Conservation (phyloP, 257 asterid genomes). For the Solanum gandarillasii region DNA sequence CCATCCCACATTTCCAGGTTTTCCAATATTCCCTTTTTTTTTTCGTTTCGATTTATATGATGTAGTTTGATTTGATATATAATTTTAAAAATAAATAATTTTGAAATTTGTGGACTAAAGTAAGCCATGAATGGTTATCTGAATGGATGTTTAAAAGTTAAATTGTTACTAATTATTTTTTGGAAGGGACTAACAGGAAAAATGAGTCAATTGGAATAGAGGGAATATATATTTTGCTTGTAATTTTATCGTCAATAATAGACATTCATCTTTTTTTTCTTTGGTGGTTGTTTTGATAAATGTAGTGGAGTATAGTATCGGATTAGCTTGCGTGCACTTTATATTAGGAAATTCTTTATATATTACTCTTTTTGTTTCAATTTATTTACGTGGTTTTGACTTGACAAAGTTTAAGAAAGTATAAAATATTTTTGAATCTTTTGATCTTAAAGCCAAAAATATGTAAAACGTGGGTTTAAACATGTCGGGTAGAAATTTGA, state of each 20-base stretch:
- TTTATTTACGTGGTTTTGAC: background rate
- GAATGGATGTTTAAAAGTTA: too few relatives aligned
- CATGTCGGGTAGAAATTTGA: background rate
- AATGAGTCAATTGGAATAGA: background rate
- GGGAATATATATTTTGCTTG: background rate
- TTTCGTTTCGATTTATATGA: accelerated
- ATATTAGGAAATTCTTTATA: too few relatives aligned
- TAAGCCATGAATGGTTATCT: background rate
- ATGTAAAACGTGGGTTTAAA: too few relatives aligned
- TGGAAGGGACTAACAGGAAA: background rate
- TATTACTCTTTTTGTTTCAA: background rate
- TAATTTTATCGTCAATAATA: background rate
- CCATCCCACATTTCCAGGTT: background rate
- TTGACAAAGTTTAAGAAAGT: background rate
- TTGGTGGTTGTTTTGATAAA: background rate
- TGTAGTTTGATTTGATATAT: too few relatives aligned
- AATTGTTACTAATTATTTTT: too few relatives aligned
- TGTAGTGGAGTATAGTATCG: background rate
- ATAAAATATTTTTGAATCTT: background rate
- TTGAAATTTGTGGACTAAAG: background rate
- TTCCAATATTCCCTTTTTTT: background rate
- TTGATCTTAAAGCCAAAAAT: background rate
- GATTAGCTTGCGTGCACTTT: background rate
- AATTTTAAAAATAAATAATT: too few relatives aligned
- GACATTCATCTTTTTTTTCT: background rate